Conservation (phyloP, 345 rosid genomes). For the Aethionema arabicum region DNA sequence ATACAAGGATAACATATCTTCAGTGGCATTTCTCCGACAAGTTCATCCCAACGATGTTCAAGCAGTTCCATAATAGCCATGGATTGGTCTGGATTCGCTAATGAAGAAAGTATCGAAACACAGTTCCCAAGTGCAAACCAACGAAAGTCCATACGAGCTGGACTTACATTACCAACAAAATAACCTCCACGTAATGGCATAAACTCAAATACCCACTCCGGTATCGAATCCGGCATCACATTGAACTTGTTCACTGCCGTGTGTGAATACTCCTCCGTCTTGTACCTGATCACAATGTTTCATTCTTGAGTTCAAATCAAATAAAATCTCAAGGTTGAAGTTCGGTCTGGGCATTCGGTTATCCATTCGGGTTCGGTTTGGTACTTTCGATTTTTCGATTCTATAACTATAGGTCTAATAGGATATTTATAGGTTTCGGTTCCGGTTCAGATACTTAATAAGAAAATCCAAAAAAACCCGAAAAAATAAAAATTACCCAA, state of each 20-base stretch:
- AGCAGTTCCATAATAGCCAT: slow-evolving; percentile 71
- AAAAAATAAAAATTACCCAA: too few relatives aligned
- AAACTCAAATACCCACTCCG: slow-evolving; percentile 66
- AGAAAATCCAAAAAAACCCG: too few relatives aligned
- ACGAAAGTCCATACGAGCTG: slow-evolving; percentile 73
- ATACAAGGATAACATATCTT: slow-evolving; percentile 60
- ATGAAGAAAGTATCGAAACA: slow-evolving; percentile 53
- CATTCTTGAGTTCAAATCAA: neutral
- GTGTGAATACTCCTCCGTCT: slow-evolving; percentile 66
- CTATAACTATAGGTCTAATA: too few relatives aligned
- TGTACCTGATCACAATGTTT: slow-evolving; percentile 24
- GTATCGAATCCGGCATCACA: slow-evolving; percentile 63
- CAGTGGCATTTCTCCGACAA: slow-evolving; percentile 65
- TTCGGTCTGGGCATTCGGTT: too few relatives aligned
- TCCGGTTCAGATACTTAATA: too few relatives aligned
- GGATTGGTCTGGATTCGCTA: slow-evolving; percentile 65
- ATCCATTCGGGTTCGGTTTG: too few relatives aligned
- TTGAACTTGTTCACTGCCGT: slow-evolving; percentile 66
- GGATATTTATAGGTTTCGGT: too few relatives aligned
- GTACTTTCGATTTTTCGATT: too few relatives aligned
- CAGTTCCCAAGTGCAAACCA: slow-evolving; percentile 69
- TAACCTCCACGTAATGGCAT: slow-evolving; percentile 70
- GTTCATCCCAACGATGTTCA: slow-evolving; percentile 63
- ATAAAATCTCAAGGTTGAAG: too few relatives aligned
- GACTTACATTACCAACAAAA: slow-evolving; percentile 71